Evolutionary conservation across 108 stramenopile genomes (phyloP), one percentile per base, ranked within the genome.

Genomic region (Fistulifera pelliculosa): DNA sequence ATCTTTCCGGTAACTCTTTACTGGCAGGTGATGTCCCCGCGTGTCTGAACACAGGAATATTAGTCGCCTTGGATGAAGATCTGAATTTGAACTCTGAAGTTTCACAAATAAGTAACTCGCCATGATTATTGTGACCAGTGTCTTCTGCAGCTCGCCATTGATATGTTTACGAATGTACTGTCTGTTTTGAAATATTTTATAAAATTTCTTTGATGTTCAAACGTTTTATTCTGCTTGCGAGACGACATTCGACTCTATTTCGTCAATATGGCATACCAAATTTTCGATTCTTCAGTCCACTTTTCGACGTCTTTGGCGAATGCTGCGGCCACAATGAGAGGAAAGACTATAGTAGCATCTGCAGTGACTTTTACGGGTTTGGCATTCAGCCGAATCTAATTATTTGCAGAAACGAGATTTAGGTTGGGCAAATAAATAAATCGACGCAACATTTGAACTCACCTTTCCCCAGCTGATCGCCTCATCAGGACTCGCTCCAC

Each of bases 401-500:
- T 6, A 35, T 6, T 8, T 6, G 8, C 45, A 98, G 65, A 0
- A 97, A 96, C 58, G 97, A 95, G 6, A 92, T 94, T 28, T 98
- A 70, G 3, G 96, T 91, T n/a, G n/a, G n/a, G n/a, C n/a, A n/a
- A n/a, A n/a, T n/a, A n/a, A 94, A 65, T 98, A 98, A 27, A 99
- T 96, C 0, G 99, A 96, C 16, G 73, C 56, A 3, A 97, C 95
- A 31, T 74, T 90, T 26, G 95, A 75, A 7, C 85, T 75, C 49
- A 98, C 95, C 21, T 99, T 98, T 1, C 97, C 99, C 97, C 99
- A 98, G 40, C 92, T 93, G 23, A 98, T 74, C 15, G 99, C 97
- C 63, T 98, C 97, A 54, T 98, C 97, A 1, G 97, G 97, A 59
- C 75, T 73, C 7, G 99, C 99, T 15, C 99, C 99, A 45, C 89